These are phyloP conservation scores for Mollisiaceae sp. DNA, from an alignment of 2,329 filamentous ascomycete genomes.

Conservation along the genomic window DNA sequence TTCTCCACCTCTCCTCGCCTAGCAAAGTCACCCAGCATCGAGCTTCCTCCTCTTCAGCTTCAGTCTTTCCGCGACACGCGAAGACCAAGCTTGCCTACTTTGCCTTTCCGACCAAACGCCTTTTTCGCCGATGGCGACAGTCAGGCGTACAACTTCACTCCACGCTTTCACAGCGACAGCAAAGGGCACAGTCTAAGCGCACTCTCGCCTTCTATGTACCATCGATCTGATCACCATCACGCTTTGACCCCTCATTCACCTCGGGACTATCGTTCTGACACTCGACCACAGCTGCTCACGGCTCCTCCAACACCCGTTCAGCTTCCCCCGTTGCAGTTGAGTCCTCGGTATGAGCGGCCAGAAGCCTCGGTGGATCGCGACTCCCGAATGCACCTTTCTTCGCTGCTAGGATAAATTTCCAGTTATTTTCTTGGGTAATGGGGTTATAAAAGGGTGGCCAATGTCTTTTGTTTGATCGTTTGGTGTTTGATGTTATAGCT, in stretches of 20 bases:
- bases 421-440: neutral
- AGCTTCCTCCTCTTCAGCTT: constrained; percentile 39
- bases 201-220: constrained; percentile 27
- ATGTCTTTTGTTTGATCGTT: neutral
- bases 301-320: constrained; percentile 41
- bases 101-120: constrained; percentile 34
- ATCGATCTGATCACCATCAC: constrained; percentile 18
- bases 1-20: constrained; percentile 62
- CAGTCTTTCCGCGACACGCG: constrained; percentile 31
- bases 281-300: constrained; percentile 33
- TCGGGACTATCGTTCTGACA: constrained; percentile 32
- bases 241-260: constrained; percentile 21
- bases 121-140: constrained; percentile 37
- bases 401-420: constrained; percentile 34
- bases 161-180: constrained; percentile 32
- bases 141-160: constrained; percentile 29
- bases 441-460: constrained; percentile 3
- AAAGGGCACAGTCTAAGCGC: constrained; percentile 26
- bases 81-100: constrained; percentile 39
- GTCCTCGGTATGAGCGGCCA: constrained; percentile 15
- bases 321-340: constrained; percentile 38
- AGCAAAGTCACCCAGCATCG: constrained; percentile 39
- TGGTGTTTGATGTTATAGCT: neutral
- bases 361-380: constrained; percentile 35
- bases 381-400: constrained; percentile 42